Evolutionary conservation across 2,329 filamentous ascomycete species (phyloP).

Genomic region (Atkinsonella hypoxylon): DNA sequence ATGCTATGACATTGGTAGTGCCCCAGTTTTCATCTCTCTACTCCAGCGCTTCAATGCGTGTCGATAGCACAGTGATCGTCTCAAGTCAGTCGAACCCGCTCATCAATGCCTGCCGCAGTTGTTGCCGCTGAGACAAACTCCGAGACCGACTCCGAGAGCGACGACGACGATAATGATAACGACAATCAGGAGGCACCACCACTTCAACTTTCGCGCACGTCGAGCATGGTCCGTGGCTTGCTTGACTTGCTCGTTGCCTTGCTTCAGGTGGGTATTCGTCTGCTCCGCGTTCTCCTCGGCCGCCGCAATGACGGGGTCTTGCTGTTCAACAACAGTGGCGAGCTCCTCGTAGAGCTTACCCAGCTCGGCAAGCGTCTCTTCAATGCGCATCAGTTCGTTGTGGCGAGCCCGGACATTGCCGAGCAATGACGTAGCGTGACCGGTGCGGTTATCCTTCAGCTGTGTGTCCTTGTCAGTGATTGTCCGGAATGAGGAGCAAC

Average conservation of each 20-base stretch:
- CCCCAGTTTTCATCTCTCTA: background rate
- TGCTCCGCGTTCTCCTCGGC: conserved; percentile 54
- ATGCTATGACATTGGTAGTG: too few relatives aligned
- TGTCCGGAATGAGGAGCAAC: background rate
- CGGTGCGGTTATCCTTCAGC: conserved; percentile 64
- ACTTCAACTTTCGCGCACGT: conserved; percentile 64
- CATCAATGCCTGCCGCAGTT: too few relatives aligned
- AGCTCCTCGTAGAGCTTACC: conserved; percentile 61
- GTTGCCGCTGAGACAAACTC: conserved; percentile 27
- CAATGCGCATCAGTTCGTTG: conserved; percentile 72
- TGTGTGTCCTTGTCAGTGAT: conserved; percentile 19
- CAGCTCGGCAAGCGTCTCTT: conserved; percentile 61
- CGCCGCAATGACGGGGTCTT: conserved; percentile 51
- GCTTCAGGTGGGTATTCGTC: conserved; percentile 53
- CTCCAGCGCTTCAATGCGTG: background rate
- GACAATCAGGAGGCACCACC: conserved; percentile 59
- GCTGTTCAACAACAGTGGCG: conserved; percentile 60
- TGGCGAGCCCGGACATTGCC: conserved; percentile 72
- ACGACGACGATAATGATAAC: conserved; percentile 46
- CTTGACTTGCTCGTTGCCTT: conserved; percentile 57
- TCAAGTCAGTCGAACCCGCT: too few relatives aligned
- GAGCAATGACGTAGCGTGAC: conserved; percentile 60
- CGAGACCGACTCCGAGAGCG: conserved; percentile 42
- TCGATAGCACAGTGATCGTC: background rate
- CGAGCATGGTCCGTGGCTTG: conserved; percentile 56